Conservation (phyloP, 108 stramenopile genomes). For the Fragilaria crotonensis region DNA sequence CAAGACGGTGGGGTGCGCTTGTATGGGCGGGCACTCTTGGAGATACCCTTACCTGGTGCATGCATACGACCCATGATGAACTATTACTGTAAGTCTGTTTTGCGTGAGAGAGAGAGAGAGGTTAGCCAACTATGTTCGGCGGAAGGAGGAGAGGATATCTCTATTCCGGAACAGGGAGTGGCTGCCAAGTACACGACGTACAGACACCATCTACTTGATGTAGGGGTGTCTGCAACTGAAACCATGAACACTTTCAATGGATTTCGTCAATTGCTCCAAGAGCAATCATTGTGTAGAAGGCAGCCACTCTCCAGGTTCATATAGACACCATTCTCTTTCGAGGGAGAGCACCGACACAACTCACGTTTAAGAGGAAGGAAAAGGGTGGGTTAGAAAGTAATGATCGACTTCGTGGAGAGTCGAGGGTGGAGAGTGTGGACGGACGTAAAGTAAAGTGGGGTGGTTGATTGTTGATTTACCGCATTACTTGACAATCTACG, state of each 20-base stretch:
- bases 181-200: too few relatives aligned
- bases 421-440: neutral
- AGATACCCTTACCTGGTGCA: conserved; percentile 99
- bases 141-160: too few relatives aligned
- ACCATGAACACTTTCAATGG: too few relatives aligned
- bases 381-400: conserved; percentile 8
- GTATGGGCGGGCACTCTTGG: conserved; percentile 97
- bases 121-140: too few relatives aligned
- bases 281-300: conserved; percentile 65
- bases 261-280: too few relatives aligned
- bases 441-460: too few relatives aligned
- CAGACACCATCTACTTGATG: too few relatives aligned
- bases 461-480: conserved; percentile 5
- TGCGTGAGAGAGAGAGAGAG: too few relatives aligned
- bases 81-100: too few relatives aligned
- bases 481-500: conserved; percentile 6
- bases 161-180: too few relatives aligned
- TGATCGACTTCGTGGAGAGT: conserved; percentile 1
- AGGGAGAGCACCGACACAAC: conserved; percentile 63
- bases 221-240: too few relatives aligned
- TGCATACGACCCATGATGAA: conserved; percentile 93
- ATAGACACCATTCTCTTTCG: conserved; percentile 7
- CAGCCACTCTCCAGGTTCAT: conserved; percentile 45
- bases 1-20: conserved; percentile 98
- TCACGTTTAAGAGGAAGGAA: conserved; percentile 49